Evolutionary conservation across 345 rosid species (phyloP).

Genomic region (Eucalyptus albens): DNA sequence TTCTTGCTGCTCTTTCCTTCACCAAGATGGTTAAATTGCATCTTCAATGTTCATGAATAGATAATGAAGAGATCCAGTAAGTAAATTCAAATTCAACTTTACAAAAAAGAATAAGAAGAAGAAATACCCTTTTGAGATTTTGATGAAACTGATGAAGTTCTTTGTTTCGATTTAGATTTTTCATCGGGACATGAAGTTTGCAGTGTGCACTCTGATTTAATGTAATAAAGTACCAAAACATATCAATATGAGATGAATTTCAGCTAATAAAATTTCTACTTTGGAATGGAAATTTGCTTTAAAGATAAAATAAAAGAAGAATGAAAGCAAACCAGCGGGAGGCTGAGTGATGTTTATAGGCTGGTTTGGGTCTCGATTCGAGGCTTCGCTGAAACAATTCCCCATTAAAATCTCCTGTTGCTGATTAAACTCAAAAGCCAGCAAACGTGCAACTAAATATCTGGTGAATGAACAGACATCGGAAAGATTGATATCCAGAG

Average conservation of each 20-base stretch:
- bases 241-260: background rate
- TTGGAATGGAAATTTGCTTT: background rate
- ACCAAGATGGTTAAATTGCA: background rate
- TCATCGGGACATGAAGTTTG: background rate
- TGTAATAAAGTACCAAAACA: background rate
- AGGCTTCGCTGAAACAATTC: background rate
- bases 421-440: background rate
- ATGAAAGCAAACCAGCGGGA: background rate
- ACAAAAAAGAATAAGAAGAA: background rate
- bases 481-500: background rate
- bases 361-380: background rate
- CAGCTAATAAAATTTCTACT: background rate
- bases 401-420: background rate
- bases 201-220: background rate
- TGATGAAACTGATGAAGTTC: background rate
- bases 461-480: background rate
- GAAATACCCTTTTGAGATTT: background rate
- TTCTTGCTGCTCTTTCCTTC: background rate
- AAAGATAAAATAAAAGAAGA: background rate
- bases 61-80: background rate
- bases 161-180: background rate
- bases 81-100: background rate
- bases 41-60: background rate
- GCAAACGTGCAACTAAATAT: background rate
- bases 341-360: background rate